A percentile compares a stretch with the other conserved stretches of the same genome.
phyloP scores from a whole-genome alignment of 1,139 yeast species.

The Kodamaea fungicola region DNA sequence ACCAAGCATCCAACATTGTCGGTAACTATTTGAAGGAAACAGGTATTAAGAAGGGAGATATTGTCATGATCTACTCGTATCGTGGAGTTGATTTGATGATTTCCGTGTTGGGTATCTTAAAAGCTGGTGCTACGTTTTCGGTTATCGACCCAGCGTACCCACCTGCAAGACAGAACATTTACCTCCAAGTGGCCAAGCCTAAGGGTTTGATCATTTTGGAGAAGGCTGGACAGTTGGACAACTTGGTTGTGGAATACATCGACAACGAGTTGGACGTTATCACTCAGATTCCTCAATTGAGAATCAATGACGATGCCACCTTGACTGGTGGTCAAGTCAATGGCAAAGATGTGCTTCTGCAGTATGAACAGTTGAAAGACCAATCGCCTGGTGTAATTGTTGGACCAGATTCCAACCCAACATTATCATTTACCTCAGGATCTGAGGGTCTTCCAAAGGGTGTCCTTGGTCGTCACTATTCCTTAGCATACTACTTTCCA shows the following conservation, averaged over 20 bases:
- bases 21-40: slow-evolving; percentile 81
- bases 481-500: slow-evolving; percentile 94
- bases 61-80: slow-evolving; percentile 95
- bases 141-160: slow-evolving; percentile 99
- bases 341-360: slow-evolving; percentile 47
- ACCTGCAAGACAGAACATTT: slow-evolving; percentile 93
- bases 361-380: slow-evolving; percentile 44
- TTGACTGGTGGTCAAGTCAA: slow-evolving; percentile 54
- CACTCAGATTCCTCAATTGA: slow-evolving; percentile 73
- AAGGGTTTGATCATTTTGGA: slow-evolving; percentile 83
- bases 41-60: slow-evolving; percentile 87
- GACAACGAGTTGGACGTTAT: slow-evolving; percentile 65
- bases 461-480: slow-evolving; percentile 95
- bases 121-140: slow-evolving; percentile 97
- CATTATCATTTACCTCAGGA: slow-evolving; percentile 96
- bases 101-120: slow-evolving; percentile 95
- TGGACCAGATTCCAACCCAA: slow-evolving; percentile 97
- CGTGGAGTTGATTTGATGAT: slow-evolving; percentile 96
- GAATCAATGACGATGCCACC: slow-evolving; percentile 72
- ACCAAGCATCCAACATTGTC: slow-evolving; percentile 90
- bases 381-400: slow-evolving; percentile 83
- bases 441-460: slow-evolving; percentile 99
- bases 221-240: slow-evolving; percentile 82
- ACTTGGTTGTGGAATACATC: slow-evolving; percentile 74
- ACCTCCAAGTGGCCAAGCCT: slow-evolving; percentile 90